These are phyloP conservation scores for Trypanosoma brucei DNA, from an alignment of 208 protist genomes.

Conservation along the genomic window DNA sequence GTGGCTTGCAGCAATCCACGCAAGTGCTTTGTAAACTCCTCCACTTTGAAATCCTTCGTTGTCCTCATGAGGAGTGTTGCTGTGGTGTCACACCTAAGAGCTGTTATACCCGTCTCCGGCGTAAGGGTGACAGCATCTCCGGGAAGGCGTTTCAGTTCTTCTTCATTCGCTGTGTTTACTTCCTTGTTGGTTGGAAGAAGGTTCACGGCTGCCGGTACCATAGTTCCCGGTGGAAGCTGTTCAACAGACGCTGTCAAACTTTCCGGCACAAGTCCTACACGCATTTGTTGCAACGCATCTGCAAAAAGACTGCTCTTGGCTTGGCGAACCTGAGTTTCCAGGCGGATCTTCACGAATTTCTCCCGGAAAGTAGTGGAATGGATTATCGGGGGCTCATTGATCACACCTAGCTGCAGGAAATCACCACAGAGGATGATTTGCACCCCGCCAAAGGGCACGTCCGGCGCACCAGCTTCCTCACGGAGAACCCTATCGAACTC, in stretches of 20 bases:
- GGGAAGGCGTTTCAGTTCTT: constrained; percentile 57
- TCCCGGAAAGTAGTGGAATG: constrained; percentile 56
- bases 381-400: constrained; percentile 82
- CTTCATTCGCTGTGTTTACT: constrained; percentile 76
- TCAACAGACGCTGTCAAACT: constrained; percentile 59
- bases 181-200: constrained; percentile 85
- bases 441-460: constrained; percentile 88
- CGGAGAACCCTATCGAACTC: constrained; percentile 80
- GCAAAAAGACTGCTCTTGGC: constrained; percentile 57
- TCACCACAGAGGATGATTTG: constrained; percentile 93
- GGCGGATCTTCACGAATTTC: constrained; percentile 74
- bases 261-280: constrained; percentile 55
- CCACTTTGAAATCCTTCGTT: constrained; percentile 57
- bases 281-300: constrained; percentile 69
- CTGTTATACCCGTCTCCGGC: constrained; percentile 75
- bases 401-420: constrained; percentile 89
- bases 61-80: constrained; percentile 81
- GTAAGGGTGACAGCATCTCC: constrained; percentile 67
- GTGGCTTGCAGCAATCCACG: constrained; percentile 74
- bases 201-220: constrained; percentile 81
- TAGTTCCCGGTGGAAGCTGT: constrained; percentile 74
- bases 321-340: constrained; percentile 73
- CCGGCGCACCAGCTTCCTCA: constrained; percentile 76
- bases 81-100: constrained; percentile 70
- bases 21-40: constrained; percentile 66